Percentiles rank a stretch among this genome's conserved stretches.
These are phyloP conservation scores for Bisporella sp. DNA, from an alignment of 2,329 filamentous ascomycete species.

Conservation along the genomic window DNA sequence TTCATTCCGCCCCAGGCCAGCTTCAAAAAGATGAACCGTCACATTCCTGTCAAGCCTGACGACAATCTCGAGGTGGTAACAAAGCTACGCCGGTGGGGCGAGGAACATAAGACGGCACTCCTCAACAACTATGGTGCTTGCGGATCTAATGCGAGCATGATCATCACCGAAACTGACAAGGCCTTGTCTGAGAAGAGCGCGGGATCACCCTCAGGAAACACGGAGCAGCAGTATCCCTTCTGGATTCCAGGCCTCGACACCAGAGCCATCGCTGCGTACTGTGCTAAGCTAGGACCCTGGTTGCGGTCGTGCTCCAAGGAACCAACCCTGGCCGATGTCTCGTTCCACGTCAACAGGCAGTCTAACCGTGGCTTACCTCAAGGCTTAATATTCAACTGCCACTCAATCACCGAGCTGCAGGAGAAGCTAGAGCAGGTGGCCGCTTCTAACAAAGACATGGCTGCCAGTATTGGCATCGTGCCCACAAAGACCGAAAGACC, in stretches of 20 bases:
- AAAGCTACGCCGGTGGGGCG: too few relatives aligned
- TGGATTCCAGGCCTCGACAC: constrained; percentile 16
- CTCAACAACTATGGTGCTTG: constrained; percentile 21
- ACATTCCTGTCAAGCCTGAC: too few relatives aligned
- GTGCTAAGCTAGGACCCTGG: constrained; percentile 7
- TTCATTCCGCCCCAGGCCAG: background rate
- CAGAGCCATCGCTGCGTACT: constrained; percentile 15
- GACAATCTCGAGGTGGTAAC: background rate
- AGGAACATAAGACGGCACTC: too few relatives aligned
- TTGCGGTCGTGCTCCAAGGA: constrained; percentile 12
- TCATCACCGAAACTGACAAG: constrained; percentile 1
- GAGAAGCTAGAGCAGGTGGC: constrained; percentile 11
- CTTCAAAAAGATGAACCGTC: background rate
- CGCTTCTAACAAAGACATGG: background rate
- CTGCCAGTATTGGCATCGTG: constrained; percentile 1
- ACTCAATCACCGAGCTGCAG: constrained; percentile 22
- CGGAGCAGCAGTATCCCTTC: constrained; percentile 15
- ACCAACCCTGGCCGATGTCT: constrained; percentile 20
- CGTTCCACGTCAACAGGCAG: constrained; percentile 28
- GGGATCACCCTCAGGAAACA: too few relatives aligned
- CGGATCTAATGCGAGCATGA: constrained; percentile 16
- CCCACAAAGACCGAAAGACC: constrained; percentile 14
- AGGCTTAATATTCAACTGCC: constrained; percentile 21
- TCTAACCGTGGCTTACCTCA: constrained; percentile 21
- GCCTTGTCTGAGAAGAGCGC: background rate